phyloP scores from a whole-genome alignment of 495 filamentous ascomycete species.

The Apiosordaria backusii region DNA sequence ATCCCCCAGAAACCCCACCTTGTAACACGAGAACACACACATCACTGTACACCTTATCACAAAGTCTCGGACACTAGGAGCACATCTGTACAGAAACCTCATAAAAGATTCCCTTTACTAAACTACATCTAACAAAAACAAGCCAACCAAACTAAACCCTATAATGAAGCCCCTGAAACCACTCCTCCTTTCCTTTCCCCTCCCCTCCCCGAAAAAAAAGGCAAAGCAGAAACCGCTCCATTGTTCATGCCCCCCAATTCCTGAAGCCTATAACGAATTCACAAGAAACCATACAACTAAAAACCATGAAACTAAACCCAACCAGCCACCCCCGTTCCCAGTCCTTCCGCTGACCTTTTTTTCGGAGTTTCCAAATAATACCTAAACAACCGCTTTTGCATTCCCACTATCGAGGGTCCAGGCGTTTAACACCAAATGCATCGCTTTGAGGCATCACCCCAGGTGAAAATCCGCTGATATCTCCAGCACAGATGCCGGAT shows the following conservation, averaged over 20 bases:
- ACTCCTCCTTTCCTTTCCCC: too few relatives aligned
- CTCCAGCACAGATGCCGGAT: too few relatives aligned
- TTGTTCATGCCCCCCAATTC: not conserved
- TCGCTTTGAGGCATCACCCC: too few relatives aligned
- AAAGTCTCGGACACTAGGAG: too few relatives aligned
- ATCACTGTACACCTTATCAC: not conserved
- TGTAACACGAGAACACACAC: too few relatives aligned
- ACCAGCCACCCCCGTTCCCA: not conserved
- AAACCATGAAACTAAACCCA: not conserved
- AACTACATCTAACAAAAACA: not conserved
- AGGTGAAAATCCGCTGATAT: too few relatives aligned
- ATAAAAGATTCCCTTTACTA: not conserved
- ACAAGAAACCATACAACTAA: not conserved
- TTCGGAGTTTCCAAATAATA: not conserved
- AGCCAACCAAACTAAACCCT: not conserved
- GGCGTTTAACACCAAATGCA: too few relatives aligned
- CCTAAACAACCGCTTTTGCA: too few relatives aligned
- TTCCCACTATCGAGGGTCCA: too few relatives aligned
- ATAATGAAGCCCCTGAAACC: not conserved
- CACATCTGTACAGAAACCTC: too few relatives aligned
- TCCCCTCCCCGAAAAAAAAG: not conserved
- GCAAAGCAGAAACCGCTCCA: not conserved
- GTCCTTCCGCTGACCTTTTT: not conserved
- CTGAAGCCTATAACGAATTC: not conserved
- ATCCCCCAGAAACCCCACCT: too few relatives aligned